These are phyloP conservation scores for Chaetothyriales sp. DNA, from an alignment of 2,329 filamentous ascomycete species.

Conservation along the genomic window DNA sequence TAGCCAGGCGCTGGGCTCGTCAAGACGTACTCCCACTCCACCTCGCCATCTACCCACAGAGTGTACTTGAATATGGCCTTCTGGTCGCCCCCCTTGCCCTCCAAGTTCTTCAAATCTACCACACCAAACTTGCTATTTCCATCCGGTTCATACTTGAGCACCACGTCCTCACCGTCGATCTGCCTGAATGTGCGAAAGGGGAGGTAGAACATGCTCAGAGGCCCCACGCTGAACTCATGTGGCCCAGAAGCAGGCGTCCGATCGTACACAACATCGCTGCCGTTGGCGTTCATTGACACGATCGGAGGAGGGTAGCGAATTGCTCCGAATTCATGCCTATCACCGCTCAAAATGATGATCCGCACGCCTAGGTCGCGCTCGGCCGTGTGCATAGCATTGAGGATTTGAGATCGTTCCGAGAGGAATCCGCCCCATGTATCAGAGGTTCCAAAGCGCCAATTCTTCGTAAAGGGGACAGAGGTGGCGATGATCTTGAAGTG, in stretches of 20 bases:
- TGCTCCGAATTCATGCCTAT: conserved; percentile 93
- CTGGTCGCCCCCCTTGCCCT: conserved; percentile 35
- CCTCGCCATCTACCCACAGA: conserved; percentile 67
- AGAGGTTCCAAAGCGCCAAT: conserved; percentile 76
- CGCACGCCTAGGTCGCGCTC: conserved; percentile 57
- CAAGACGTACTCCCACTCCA: conserved; percentile 52
- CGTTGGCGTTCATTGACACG: conserved; percentile 8
- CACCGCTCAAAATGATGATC: conserved; percentile 73
- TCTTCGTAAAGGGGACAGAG: conserved; percentile 91
- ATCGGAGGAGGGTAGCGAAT: conserved; percentile 52
- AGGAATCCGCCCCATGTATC: conserved; percentile 96
- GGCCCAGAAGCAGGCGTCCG: conserved; percentile 31
- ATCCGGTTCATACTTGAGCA: conserved; percentile 66
- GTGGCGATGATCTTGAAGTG: conserved; percentile 90
- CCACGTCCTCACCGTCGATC: conserved; percentile 65
- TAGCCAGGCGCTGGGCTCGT: conserved; percentile 21
- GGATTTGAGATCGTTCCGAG: conserved; percentile 59
- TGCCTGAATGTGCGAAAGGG: conserved; percentile 74
- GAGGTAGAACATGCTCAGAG: conserved; percentile 85
- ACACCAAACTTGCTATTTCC: conserved; percentile 83
- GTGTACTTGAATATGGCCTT: conserved; percentile 61
- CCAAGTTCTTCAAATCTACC: conserved; percentile 53
- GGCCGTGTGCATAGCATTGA: conserved; percentile 86
- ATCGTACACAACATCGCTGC: conserved; percentile 5
- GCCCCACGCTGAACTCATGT: conserved; percentile 84